Evolutionary conservation across 2,329 filamentous ascomycete species (phyloP), one percentile per base, ranked within the genome.

Genomic region (Cryoendolithus antarcticus): DNA sequence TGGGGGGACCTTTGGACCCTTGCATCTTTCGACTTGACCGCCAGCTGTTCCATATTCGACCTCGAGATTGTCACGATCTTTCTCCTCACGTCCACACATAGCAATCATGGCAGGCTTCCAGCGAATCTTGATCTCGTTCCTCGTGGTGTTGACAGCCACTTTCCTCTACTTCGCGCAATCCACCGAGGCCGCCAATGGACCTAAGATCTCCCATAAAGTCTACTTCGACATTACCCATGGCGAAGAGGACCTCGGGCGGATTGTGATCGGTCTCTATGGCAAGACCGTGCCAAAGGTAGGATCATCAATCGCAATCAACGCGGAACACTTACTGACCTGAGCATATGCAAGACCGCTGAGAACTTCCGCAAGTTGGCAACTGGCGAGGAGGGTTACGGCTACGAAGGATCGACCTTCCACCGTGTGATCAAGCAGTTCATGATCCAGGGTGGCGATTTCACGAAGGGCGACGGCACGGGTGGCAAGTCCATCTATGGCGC

Each of bases 381-480:
- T 48, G 83, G 83, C 59, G 81, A 89, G 74, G 84, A 88, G 71
- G 84, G 82, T 56, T 88, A 78, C 58, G 84, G 84, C 48, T 93
- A 88, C 60, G 69, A 85, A 64, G 82, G 77, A 46, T 88, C 82
- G 37, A 72, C 64, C 58, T 93, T 93, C 78, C 85, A 93, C 74
- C 83, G 85, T 62, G 82, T 91, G 60, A 91, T 91, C 72, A 83
- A 85, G 71, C 62, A 79, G 52, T 91, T 91, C 68, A 91, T 91
- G 85, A 88, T 91, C 62, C 84, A 89, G 70, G 84, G 84, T 53
- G 84, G 83, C 62, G 83, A 91, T 70, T 89, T 91, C 66, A 89
- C 83, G 63, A 80, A 76, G 51, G 78, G 77, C 42, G 82, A 91
- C 55, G 75, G 83, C 56, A 88, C 83, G 47, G 83, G 83, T 60